Base-by-base conservation (phyloP, 108 stramenopile species). In the Nannochloropsis granulata region DNA sequence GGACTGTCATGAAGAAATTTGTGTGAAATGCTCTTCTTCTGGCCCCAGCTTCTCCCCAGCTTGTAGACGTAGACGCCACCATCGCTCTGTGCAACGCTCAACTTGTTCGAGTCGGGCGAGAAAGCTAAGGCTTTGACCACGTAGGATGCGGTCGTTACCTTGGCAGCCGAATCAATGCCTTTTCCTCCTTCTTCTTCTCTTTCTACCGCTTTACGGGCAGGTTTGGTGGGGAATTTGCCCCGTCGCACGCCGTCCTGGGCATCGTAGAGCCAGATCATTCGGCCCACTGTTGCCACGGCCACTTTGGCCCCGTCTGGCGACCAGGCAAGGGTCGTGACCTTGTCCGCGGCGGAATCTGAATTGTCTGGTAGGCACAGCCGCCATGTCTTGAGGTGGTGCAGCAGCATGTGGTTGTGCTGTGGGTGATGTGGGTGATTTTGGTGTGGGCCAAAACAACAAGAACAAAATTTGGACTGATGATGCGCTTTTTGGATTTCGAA, bases 21-120 rank as follows among this genome's bases (percentile, higher is more conserved):
- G 88, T 93, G 91, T 85, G 92, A 92, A 79, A 93, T 93, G 87
- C 83, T 85, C 82, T 93, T 93, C 43, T 92, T 92, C 24, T 89
- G 86, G 46, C 88, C 88, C 86, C 90, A 91, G 0, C 91, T 92
- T 19, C 79, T 14, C n/a, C 92, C 90, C 13, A 92, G 85, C 83
- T 93, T 92, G 89, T 93, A 93, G 43, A 93, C 90, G 78, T 92
- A 93, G 13, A 93, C 92, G 82, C 92, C 93, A 81, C 90, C 92
- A 84, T 93, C 93, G 56, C 82, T 84, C 84, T 93, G 93, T 26
- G 93, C 93, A 12, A 93, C 81, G 43, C 92, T 92, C 12, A 93
- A 91, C 82, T 89, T 91, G 23, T 82, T 82, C 42, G 87, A 88
- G 44, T 93, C 91, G 13, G 92, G 92, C 43, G 88, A 88, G 46